These are phyloP conservation scores for Colletotrichum sp. DNA, from an alignment of 2,329 filamentous ascomycete genomes.

Conservation along the genomic window DNA sequence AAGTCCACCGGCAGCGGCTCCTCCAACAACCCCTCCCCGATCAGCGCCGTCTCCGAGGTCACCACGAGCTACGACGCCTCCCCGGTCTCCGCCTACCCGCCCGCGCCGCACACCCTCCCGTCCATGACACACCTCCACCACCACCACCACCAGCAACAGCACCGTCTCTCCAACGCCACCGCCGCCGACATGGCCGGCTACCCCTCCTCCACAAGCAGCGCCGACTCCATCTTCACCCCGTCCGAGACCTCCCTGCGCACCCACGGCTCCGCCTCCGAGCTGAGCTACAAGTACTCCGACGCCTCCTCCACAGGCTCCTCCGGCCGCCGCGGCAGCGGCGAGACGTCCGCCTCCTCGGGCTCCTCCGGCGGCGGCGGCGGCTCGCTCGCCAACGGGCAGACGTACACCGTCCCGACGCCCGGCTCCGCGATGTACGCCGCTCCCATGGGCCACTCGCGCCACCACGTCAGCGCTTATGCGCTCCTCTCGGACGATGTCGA, in stretches of 20 bases:
- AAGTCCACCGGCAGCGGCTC: neutral
- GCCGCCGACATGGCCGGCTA: constrained; percentile 1
- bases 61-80: neutral
- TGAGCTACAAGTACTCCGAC: constrained; percentile 23
- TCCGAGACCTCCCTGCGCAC: constrained; percentile 17
- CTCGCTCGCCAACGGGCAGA: constrained; percentile 14
- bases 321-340: constrained; percentile 11
- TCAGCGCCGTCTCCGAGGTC: constrained; percentile 1
- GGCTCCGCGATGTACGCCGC: constrained; percentile 9
- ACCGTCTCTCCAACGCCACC: neutral
- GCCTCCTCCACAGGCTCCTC: neutral
- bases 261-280: constrained; percentile 13
- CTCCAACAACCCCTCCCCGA: constrained; percentile 9
- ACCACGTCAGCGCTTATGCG: neutral
- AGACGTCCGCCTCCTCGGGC: neutral
- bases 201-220: constrained; percentile 6
- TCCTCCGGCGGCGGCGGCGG: neutral
- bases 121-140: constrained; percentile 13
- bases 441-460: neutral
- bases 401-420: constrained; percentile 15
- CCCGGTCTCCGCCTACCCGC: constrained; percentile 6
- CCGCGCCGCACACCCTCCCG: constrained; percentile 6
- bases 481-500: constrained; percentile 5
- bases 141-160: neutral
- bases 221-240: constrained; percentile 19